Base-by-base conservation (phyloP, 345 rosid genomes). In the Linum lewisii region DNA sequence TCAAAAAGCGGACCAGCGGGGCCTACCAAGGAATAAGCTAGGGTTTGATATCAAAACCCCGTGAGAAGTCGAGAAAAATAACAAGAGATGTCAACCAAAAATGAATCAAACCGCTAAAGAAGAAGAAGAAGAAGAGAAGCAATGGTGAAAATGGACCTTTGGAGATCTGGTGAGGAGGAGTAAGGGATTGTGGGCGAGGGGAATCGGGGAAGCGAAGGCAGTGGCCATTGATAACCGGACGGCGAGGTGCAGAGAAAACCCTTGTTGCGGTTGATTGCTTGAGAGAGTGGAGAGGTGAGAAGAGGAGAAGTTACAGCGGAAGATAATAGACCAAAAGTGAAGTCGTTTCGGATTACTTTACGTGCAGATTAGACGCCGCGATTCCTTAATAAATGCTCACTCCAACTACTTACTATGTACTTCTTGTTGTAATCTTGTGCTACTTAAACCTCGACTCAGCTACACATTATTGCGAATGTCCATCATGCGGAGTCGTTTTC, bases 91-190 rank as follows among this genome's bases (percentile, higher is more conserved):
- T 5, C 34, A 42, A 42, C 4, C 47, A n/a, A 42, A 42, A 7
- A 42, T 16, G 14, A 42, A 42, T 10, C 47, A 0, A 42, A 42
- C 47, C 13, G 47, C n/a, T n/a, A n/a, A 42, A 16, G 47, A 16
- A 42, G n/a, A n/a, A n/a, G n/a, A n/a, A n/a, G n/a, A n/a, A n/a
- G n/a, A n/a, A n/a, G 47, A 29, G 34, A 29, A 8, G 34, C 34
- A 42, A 20, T 52, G 11, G 11, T 13, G 56, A 21, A 10, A 52
- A 8, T 52, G 15, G 8, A 24, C 24, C 56, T 21, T 20, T 21
- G 25, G 56, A 20, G 25, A 52, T 52, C 56, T 52, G 56, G 56
- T 10, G 24, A 21, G 56, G 56, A 21, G 24, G 56, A 19, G 56
- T 20, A 13, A 52, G 21, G 56, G 56, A 52, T 8, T 7, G 56